phyloP scores from a whole-genome alignment of 2,329 filamentous ascomycete species.

The Colletotrichum plurivorum region DNA sequence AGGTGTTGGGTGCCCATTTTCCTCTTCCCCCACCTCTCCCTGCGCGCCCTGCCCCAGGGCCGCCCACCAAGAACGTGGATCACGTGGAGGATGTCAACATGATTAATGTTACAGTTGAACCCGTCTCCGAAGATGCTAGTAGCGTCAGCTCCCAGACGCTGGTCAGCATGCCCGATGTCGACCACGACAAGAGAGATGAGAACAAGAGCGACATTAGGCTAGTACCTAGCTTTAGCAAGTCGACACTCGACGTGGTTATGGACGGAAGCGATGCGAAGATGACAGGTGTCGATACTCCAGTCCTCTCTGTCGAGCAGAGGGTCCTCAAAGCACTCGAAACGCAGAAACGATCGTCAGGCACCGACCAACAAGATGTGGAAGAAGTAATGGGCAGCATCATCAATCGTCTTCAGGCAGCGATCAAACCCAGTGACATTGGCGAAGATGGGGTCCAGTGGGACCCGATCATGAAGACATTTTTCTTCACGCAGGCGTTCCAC shows the following conservation, averaged over 20 bases:
- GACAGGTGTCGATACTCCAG: constrained; percentile 9
- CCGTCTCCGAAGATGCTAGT: constrained; percentile 59
- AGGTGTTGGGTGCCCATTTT: constrained; percentile 38
- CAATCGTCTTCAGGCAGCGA: constrained; percentile 90
- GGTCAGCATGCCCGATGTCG: constrained; percentile 59
- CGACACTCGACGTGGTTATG: constrained; percentile 35
- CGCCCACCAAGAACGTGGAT: constrained; percentile 46
- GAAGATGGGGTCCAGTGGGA: constrained; percentile 84
- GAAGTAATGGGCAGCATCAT: constrained; percentile 96
- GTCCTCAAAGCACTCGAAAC: constrained; percentile 62
- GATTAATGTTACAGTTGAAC: constrained; percentile 50
- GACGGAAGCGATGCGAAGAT: constrained; percentile 29
- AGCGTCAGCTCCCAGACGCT: constrained; percentile 67
- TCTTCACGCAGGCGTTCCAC: constrained; percentile 73
- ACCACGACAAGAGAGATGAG: constrained; percentile 51
- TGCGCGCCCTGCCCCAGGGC: constrained; percentile 59
- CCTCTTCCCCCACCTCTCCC: constrained; percentile 60
- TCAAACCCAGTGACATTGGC: constrained; percentile 76
- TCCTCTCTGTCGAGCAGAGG: constrained; percentile 57
- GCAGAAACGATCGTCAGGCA: constrained; percentile 63
- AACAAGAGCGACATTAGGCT: constrained; percentile 30
- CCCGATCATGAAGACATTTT: constrained; percentile 79
- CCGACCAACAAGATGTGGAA: constrained; percentile 92
- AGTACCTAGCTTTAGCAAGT: constrained; percentile 41
- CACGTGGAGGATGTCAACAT: constrained; percentile 51